Evolutionary conservation across 441 rosid species (phyloP), one percentile per base, ranked within the genome.

Genomic region (Lepidium campestre): DNA sequence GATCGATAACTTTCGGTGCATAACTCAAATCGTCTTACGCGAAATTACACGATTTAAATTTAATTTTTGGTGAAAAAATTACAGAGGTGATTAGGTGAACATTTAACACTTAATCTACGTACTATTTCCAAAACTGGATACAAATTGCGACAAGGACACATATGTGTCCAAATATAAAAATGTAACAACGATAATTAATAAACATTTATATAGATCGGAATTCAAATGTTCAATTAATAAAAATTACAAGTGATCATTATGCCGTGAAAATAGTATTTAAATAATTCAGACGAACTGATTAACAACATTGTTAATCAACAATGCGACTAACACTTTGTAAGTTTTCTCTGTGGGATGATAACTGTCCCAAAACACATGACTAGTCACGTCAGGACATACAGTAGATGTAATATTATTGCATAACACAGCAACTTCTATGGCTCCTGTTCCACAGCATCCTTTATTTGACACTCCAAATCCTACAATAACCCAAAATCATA

Each of bases 381-480:
- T 68, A 0, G 80, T 68, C 23, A 39, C 72, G 40, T 85, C 77
- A 1, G 74, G 2, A 66, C 96, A 86, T 11, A 78, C 77, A 1
- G 73, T 27, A 7, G 80, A 65, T 52, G 72, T 63, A 29, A 70
- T 47, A 15, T 40, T 50, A 76, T 84, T 84, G 57, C 96, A 90
- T 22, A 87, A 56, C 11, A 81, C 25, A 15, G 85, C 66, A 32
- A 81, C 84, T 75, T 90, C 96, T 9, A 83, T 41, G 19, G 17
- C 40, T 59, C 94, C 96, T 1, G 87, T 79, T 2, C 94, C 91
- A 46, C 96, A 90, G 29, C 96, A 87, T 9, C 90, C 93, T 67
- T 70, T 76, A 23, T 77, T 74, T 18, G 65, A 52, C 36, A 75
- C 77, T 32, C 55, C 72, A 65, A 85, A 85, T 4, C 93, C 96